Evolutionary conservation across 2,329 filamentous ascomycete genomes (phyloP), one percentile per base, ranked within the genome.

Genomic region (Diaporthe helianthi): DNA sequence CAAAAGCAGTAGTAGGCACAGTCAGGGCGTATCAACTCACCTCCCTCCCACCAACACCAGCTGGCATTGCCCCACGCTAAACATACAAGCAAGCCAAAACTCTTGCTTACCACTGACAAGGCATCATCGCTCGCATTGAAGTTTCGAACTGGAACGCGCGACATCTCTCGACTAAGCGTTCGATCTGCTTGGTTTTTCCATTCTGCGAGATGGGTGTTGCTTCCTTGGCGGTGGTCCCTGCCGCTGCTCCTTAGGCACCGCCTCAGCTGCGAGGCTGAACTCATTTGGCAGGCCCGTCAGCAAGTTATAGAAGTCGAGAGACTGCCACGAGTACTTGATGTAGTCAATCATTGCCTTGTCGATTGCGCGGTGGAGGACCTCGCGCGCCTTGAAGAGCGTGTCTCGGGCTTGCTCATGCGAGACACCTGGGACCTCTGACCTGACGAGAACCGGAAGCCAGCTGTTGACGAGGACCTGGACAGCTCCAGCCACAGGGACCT

Each of bases 401-500:
- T 58, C 58, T 9, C 65, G 41, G 13, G 60, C 58, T 49, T 64
- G 31, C 10, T 60, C 51, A 24, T 68, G 26, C 19, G 65, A 60
- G 29, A 65, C 10, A 3, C 51, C 58, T 2, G 3, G 15, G n/a
- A 54, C 44, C 15, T 58, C 41, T 22, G 69, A 70, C 46, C 58
- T 68, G 51, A 70, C 65, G 19, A 68, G 33, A 17, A 70, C 36
- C 6, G 65, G 65, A 29, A 70, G 55, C 65, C 58, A 68, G 15
- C 52, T 60, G 17, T 70, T 70, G 33, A 68, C 24, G 10, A 68
- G 26, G 8, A 68, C 24, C 8, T 36, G 51, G 22, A 26, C 41
- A 24, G 52, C 36, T 15, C 24, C 65, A 9, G 41, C 17, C 15
- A 36, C 22, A 15, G 51, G 38, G 36, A 15, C 36, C 7, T 22